Conservation (phyloP, 129 eudicot genomes). For the Ambrosia trifida region DNA sequence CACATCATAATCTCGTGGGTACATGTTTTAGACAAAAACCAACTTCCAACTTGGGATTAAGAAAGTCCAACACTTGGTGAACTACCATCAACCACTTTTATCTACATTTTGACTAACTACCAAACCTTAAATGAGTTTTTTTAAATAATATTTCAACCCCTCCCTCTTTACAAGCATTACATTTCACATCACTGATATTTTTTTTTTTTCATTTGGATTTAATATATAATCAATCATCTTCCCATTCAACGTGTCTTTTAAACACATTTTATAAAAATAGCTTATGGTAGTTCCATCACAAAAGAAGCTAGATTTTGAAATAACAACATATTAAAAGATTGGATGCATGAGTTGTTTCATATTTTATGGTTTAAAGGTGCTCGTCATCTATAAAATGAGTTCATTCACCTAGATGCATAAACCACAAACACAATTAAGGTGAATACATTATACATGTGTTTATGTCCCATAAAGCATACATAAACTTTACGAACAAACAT, state of each 20-base stretch:
- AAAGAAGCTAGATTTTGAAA: too few relatives aligned
- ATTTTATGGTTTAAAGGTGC: too few relatives aligned
- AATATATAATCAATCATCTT: neutral
- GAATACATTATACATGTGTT: neutral
- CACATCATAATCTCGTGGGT: conserved; percentile 22
- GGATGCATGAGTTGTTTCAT: too few relatives aligned
- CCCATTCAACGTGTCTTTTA: neutral
- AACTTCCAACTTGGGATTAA: conserved; percentile 28
- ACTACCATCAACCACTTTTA: conserved; percentile 37
- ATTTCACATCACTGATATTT: conserved; percentile 1
- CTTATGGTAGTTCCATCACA: too few relatives aligned
- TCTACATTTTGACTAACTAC: conserved; percentile 27
- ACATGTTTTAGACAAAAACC: conserved; percentile 5
- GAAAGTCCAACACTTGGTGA: conserved; percentile 43
- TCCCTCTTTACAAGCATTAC: conserved; percentile 4
- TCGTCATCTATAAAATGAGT: too few relatives aligned
- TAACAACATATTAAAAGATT: too few relatives aligned
- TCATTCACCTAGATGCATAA: neutral
- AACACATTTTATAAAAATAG: neutral
- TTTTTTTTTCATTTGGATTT: neutral
- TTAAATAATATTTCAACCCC: neutral
- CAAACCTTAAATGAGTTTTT: conserved; percentile 12
- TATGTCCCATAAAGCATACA: neutral
- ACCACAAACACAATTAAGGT: neutral
- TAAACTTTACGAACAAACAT: neutral